A percentile compares a stretch with the other conserved stretches of the same genome.
Evolutionary conservation across 2,329 filamentous ascomycete genomes (phyloP).

Genomic region (Furcasterigmium sp.): DNA sequence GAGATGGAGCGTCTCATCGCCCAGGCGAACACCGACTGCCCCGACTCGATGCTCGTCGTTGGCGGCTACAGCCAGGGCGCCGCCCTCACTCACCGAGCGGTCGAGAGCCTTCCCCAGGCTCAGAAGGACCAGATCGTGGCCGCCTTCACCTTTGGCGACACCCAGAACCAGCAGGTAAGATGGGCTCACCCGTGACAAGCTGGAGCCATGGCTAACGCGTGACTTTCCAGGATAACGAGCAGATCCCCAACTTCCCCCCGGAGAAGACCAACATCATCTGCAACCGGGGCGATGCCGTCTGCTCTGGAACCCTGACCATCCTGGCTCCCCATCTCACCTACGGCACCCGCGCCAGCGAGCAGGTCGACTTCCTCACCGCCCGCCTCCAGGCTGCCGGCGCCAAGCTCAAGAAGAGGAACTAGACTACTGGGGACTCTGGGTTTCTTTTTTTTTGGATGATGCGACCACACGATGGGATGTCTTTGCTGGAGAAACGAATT

Average conservation of each 20-base stretch:
- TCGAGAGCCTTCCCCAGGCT: slow-evolving; percentile 16
- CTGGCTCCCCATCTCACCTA: slow-evolving; percentile 31
- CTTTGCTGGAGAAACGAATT: too few relatives aligned
- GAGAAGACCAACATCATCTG: slow-evolving; percentile 34
- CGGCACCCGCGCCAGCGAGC: slow-evolving; percentile 22
- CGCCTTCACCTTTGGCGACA: slow-evolving; percentile 21
- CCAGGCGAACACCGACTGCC: slow-evolving; percentile 28
- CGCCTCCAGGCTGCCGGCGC: slow-evolving; percentile 10
- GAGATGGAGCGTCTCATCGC: slow-evolving; percentile 27
- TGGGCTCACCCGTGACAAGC: not conserved
- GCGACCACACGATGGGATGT: too few relatives aligned
- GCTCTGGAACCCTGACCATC: slow-evolving; percentile 26
- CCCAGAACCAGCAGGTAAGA: slow-evolving; percentile 11
- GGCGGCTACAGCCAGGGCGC: slow-evolving; percentile 33
- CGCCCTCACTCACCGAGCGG: slow-evolving; percentile 19
- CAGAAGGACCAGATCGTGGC: slow-evolving; percentile 17
- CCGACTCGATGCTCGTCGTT: slow-evolving; percentile 26
- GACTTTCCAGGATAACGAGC: slow-evolving; percentile 24
- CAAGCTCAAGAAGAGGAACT: slow-evolving; percentile 8
- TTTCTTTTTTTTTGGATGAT: too few relatives aligned
- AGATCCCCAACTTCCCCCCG: slow-evolving; percentile 26
- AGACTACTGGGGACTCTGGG: not conserved
- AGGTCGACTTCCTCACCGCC: slow-evolving; percentile 20
- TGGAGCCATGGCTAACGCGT: not conserved
- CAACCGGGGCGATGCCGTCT: slow-evolving; percentile 31